Evolutionary conservation across 768 basidiomycete genomes (phyloP).

Genomic region (Leccinellum luteum): DNA sequence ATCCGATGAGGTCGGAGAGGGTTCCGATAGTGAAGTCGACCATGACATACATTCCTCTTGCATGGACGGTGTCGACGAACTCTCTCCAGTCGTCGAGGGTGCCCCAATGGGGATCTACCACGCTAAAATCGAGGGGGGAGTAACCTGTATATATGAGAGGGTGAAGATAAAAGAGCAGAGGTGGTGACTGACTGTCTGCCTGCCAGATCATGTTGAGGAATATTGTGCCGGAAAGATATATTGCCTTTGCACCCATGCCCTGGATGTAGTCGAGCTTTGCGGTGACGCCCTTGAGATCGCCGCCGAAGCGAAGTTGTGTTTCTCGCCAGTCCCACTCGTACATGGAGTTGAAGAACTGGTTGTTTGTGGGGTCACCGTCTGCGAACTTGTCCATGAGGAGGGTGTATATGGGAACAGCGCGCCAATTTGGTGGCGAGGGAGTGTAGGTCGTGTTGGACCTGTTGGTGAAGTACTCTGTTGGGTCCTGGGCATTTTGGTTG

Average conservation of each 20-base stretch:
- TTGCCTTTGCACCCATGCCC: conserved; percentile 80
- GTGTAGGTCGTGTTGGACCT: conserved; percentile 69
- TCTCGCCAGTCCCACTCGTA: conserved; percentile 86
- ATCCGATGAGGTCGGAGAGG: conserved; percentile 84
- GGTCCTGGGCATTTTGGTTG: conserved; percentile 67
- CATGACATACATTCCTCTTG: conserved; percentile 88
- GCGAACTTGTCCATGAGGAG: conserved; percentile 91
- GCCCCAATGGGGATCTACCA: conserved; percentile 93
- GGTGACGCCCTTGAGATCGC: conserved; percentile 79
- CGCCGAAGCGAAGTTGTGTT: conserved; percentile 86
- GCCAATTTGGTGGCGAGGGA: conserved; percentile 83
- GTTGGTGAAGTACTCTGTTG: conserved; percentile 61
- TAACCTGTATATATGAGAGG: conserved; percentile 51
- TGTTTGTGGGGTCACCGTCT: conserved; percentile 89
- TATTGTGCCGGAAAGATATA: conserved; percentile 91
- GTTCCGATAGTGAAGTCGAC: conserved; percentile 94
- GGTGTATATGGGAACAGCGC: conserved; percentile 75
- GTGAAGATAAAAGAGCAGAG: background rate
- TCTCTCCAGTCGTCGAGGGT: conserved; percentile 75
- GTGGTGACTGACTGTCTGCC: conserved; percentile 73
- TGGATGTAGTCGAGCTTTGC: conserved; percentile 81
- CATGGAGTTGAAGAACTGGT: conserved; percentile 80
- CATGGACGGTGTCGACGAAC: conserved; percentile 74
- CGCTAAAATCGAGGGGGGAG: conserved; percentile 87
- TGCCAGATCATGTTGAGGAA: conserved; percentile 98